Evolutionary conservation across 176 grass and related monocot species (phyloP).

Genomic region (Avena insularis): DNA sequence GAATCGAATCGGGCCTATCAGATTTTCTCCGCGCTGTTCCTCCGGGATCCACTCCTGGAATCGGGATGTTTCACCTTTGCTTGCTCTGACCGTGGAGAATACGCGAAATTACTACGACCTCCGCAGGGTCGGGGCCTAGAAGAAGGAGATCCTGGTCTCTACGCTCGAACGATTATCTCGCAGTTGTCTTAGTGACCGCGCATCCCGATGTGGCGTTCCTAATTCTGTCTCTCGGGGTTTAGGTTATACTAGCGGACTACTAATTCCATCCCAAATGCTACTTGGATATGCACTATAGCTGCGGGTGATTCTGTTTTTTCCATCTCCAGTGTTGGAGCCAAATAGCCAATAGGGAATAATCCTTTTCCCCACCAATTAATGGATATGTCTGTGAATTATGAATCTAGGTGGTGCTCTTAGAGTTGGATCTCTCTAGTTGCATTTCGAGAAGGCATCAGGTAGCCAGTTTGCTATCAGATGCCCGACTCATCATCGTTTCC

Average conservation of each 20-base stretch:
- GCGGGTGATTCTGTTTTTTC: background rate
- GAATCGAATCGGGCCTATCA: background rate
- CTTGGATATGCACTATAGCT: background rate
- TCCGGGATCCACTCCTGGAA: too few species aligned
- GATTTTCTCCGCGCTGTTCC: background rate
- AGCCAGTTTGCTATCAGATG: background rate
- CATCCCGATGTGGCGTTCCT: background rate
- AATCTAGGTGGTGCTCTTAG: background rate
- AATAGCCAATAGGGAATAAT: background rate
- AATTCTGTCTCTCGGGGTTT: background rate
- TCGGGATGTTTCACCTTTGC: too few species aligned
- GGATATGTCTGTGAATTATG: background rate
- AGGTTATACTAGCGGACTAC: background rate
- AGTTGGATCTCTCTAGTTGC: background rate
- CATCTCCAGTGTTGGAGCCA: background rate
- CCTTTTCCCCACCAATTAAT: background rate
- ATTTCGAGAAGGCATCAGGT: background rate
- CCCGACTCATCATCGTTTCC: background rate
- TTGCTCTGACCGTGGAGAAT: background rate
- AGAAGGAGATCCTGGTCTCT: background rate
- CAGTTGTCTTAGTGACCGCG: background rate
- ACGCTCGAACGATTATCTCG: background rate
- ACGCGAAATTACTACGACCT: background rate
- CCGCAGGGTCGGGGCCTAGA: background rate
- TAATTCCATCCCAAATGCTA: background rate